phyloP scores from a whole-genome alignment of 106 monocot species.

The Hemerocallis citrina region DNA sequence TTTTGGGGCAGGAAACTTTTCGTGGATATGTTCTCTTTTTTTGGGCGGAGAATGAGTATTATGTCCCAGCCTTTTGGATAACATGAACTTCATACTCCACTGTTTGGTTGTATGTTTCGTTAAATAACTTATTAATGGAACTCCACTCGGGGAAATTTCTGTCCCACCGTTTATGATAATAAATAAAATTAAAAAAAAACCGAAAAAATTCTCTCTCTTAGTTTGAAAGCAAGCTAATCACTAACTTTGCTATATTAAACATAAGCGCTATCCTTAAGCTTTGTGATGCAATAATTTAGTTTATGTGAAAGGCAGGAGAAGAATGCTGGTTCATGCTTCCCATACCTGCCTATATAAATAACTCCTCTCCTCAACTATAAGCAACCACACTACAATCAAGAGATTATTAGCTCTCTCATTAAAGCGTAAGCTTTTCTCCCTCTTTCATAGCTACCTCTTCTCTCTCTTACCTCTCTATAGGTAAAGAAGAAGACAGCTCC shows the following conservation, averaged over 20 bases:
- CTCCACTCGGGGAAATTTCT: too few relatives aligned
- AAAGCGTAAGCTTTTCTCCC: background rate
- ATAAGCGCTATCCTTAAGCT: background rate
- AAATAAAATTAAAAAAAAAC: too few relatives aligned
- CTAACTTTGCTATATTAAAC: background rate
- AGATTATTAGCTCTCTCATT: background rate
- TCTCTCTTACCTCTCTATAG: background rate
- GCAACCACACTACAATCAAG: background rate
- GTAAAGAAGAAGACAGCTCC: background rate
- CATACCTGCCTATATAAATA: constrained; percentile 1
- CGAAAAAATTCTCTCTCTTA: too few relatives aligned
- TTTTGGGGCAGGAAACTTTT: too few relatives aligned
- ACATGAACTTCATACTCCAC: too few relatives aligned
- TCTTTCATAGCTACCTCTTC: background rate
- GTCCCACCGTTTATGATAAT: too few relatives aligned
- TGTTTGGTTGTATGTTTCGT: too few relatives aligned
- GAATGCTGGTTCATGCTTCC: constrained; percentile 6
- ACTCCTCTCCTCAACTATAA: background rate
- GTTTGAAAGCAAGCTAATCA: background rate
- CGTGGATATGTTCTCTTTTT: too few relatives aligned
- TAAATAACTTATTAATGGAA: too few relatives aligned
- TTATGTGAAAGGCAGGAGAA: background rate
- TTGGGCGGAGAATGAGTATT: too few relatives aligned
- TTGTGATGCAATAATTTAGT: constrained; percentile 1
- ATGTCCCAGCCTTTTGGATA: too few relatives aligned